Percentiles rank a stretch among this genome's conserved stretches.
Conservation (phyloP, 2,329 filamentous ascomycete species). For the Geosmithia flava region DNA sequence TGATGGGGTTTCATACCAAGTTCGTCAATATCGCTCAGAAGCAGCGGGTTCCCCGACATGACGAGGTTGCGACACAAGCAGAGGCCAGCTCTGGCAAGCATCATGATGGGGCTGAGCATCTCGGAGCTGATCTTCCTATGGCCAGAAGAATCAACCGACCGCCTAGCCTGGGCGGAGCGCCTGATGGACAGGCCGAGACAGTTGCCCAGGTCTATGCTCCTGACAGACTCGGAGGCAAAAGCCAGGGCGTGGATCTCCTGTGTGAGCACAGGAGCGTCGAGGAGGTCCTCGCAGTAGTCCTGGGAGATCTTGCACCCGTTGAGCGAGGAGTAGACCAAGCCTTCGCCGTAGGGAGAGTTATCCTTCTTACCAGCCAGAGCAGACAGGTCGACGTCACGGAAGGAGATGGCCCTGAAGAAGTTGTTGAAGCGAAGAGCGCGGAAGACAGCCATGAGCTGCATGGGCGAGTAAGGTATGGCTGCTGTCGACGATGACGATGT, state of each 20-base stretch:
- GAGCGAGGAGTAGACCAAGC: slow-evolving; percentile 37
- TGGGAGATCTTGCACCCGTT: slow-evolving; percentile 36
- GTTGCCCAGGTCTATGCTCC: slow-evolving; percentile 40
- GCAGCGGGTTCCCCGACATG: slow-evolving; percentile 36
- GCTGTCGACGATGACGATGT: slow-evolving; percentile 3
- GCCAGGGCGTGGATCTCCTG: slow-evolving; percentile 44
- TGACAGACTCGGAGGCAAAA: slow-evolving; percentile 41
- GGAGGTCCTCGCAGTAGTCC: slow-evolving; percentile 33
- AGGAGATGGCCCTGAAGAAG: slow-evolving; percentile 46
- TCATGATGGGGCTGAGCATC: slow-evolving; percentile 33
- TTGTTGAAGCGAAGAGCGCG: slow-evolving; percentile 45
- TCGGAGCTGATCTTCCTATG: slow-evolving; percentile 20
- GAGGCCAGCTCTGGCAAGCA: slow-evolving; percentile 33
- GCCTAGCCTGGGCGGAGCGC: background rate
- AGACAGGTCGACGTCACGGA: slow-evolving; percentile 37
- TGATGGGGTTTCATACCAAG: slow-evolving; percentile 21
- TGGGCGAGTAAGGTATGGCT: slow-evolving; percentile 26
- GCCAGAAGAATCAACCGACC: slow-evolving; percentile 6
- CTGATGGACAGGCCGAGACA: slow-evolving; percentile 16
- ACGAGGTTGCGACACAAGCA: slow-evolving; percentile 37
- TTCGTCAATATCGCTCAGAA: slow-evolving; percentile 32
- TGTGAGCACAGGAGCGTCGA: slow-evolving; percentile 36
- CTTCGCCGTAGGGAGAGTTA: slow-evolving; percentile 26
- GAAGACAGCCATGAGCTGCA: slow-evolving; percentile 44
- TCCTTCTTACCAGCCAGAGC: slow-evolving; percentile 26